A percentile compares a stretch with the other conserved stretches of the same genome.
Evolutionary conservation across 1,284 basidiomycete species (phyloP).

Genomic region (Volvariella volvacea): DNA sequence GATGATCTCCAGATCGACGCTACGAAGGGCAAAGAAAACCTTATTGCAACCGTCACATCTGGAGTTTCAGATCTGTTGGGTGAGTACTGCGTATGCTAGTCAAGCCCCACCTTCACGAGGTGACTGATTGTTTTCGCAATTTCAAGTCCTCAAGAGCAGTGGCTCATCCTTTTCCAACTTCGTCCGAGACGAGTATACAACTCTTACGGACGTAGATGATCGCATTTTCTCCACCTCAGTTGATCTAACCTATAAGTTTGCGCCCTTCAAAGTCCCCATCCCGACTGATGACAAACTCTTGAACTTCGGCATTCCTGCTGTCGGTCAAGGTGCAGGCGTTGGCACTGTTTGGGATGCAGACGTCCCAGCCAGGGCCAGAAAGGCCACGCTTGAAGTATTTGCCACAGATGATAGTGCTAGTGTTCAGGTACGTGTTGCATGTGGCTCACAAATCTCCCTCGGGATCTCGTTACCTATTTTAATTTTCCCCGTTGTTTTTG

Average conservation of each 20-base stretch:
- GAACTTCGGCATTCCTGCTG: constrained; percentile 36
- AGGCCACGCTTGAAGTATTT: constrained; percentile 76
- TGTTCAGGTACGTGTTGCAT: constrained; percentile 61
- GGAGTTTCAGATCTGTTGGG: constrained; percentile 78
- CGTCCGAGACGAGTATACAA: constrained; percentile 84
- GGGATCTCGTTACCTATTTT: neutral
- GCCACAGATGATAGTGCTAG: constrained; percentile 85
- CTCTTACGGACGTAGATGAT: constrained; percentile 74
- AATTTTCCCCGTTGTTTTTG: neutral
- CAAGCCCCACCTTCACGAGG: neutral
- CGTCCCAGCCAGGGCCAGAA: constrained; percentile 53
- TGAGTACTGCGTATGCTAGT: constrained; percentile 26
- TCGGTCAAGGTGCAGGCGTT: constrained; percentile 30
- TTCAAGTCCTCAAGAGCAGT: constrained; percentile 80
- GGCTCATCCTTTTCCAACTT: constrained; percentile 86
- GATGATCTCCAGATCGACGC: constrained; percentile 47
- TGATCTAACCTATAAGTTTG: constrained; percentile 65
- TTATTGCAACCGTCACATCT: constrained; percentile 56
- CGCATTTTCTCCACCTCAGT: constrained; percentile 87
- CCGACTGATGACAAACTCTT: constrained; percentile 44
- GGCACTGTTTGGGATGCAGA: constrained; percentile 54
- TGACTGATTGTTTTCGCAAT: neutral
- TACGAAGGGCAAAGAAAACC: constrained; percentile 47
- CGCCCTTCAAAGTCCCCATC: constrained; percentile 37
- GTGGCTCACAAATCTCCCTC: too few relatives aligned